Evolutionary conservation across 352 stramenopile species (phyloP), one percentile per base, ranked within the genome.

Genomic region (Lagenidium giganteum): DNA sequence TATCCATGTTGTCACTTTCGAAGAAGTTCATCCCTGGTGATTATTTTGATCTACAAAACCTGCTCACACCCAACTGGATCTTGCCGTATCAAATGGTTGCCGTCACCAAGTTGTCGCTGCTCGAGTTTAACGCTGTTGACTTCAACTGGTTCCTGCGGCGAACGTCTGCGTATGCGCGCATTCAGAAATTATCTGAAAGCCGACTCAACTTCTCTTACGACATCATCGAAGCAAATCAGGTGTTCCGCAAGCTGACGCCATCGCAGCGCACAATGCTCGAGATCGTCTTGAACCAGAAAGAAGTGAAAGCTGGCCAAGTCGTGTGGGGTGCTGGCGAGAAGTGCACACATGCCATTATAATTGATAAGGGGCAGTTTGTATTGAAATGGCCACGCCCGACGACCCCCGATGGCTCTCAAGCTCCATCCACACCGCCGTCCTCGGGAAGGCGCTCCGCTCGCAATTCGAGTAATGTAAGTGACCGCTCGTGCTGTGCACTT

Each of bases 211-310:
- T 79, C 36, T 88, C 72, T 8, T 90, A 86, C 50, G 74, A 87
- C 46, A 81, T 80, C 12, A 80, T 95, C 18, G 72, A 87, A 42
- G 64, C 67, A 27, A 94, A 94, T 42, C 64, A 75, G 42, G 67
- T 95, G 3, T 85, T 96, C 25, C 64, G 73, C 30, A 73, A 78
- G 27, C 66, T 95, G n/a, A 93, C 76, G 8, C 51, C 71, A 26
- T 70, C 75, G 13, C 84, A 96, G 45, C 87, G 84, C 30, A 93
- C 87, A n/a, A 70, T 83, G 24, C 66, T 96, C 20, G 83, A 96
- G 62, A 89, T 88, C 34, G 72, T 89, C 11, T 39, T 91, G 18
- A 70, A 61, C 28, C 70, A 81, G 27, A 57, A 64, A 7, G 64
- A 77, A 20, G 74, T 90, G 37, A 52, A 32, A 2, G 65, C 77